Evolutionary conservation across 176 grass and related monocot species (phyloP).

Genomic region (Paspalum vaginatum): DNA sequence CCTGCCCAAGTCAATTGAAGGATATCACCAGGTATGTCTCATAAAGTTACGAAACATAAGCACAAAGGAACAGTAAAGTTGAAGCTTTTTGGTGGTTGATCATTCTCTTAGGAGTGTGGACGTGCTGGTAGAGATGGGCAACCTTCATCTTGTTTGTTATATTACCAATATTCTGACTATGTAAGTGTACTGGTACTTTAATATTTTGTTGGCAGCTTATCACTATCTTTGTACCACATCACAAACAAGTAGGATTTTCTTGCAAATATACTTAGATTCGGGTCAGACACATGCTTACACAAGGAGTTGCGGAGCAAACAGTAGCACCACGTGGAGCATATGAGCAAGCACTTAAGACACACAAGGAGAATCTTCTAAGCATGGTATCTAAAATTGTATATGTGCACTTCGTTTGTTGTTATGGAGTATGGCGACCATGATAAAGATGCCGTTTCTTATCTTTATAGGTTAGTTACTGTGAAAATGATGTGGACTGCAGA

Average conservation of each 20-base stretch:
- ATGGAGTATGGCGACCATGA: constrained; percentile 31
- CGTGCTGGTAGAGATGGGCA: constrained; percentile 89
- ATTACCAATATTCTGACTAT: constrained; percentile 96
- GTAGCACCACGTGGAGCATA: constrained; percentile 26
- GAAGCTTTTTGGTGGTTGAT: neutral
- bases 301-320: constrained; percentile 78
- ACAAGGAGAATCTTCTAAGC: constrained; percentile 84
- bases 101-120: constrained; percentile 78
- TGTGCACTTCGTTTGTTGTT: neutral
- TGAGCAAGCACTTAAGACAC: constrained; percentile 60
- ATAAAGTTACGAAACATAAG: constrained; percentile 11
- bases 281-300: constrained; percentile 81
- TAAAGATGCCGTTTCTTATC: neutral
- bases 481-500: constrained; percentile 92
- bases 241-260: constrained; percentile 38
- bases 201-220: neutral
- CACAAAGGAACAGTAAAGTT: constrained; percentile 2
- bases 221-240: constrained; percentile 30
- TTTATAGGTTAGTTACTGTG: constrained; percentile 88
- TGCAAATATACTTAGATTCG: constrained; percentile 65
- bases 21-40: constrained; percentile 86
- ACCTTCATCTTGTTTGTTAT: constrained; percentile 75
- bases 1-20: constrained; percentile 96
- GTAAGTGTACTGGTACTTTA: constrained; percentile 57
- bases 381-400: constrained; percentile 70